Evolutionary conservation across 495 filamentous ascomycete genomes (phyloP).

Genomic region (Ascodesmis nigricans): DNA sequence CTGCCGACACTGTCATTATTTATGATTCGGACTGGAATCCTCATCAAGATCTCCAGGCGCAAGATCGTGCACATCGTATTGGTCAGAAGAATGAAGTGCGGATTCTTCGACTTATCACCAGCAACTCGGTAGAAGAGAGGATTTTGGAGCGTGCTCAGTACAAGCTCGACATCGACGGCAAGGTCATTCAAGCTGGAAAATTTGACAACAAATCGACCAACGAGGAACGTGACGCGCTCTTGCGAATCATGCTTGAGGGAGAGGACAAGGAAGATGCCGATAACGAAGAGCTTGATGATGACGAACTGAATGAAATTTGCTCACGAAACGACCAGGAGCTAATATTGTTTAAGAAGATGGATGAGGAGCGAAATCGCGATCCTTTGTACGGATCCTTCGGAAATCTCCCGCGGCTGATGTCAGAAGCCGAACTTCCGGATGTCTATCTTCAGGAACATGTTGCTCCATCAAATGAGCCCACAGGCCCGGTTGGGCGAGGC

Average conservation of each 20-base stretch:
- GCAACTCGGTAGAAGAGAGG: slow-evolving; percentile 94
- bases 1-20: slow-evolving; percentile 95
- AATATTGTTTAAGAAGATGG: slow-evolving; percentile 47
- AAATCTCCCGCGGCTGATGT: slow-evolving; percentile 51
- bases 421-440: slow-evolving; percentile 74
- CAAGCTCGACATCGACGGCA: slow-evolving; percentile 98
- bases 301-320: slow-evolving; percentile 79
- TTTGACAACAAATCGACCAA: slow-evolving; percentile 99
- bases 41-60: slow-evolving; percentile 95
- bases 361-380: slow-evolving; percentile 43
- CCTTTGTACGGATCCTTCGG: slow-evolving; percentile 43
- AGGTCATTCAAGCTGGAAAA: slow-evolving; percentile 96
- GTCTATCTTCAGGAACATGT: slow-evolving; percentile 56
- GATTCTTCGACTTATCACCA: slow-evolving; percentile 83
- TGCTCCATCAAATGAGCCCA: slow-evolving; percentile 32
- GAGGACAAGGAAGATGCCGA: slow-evolving; percentile 67
- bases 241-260: slow-evolving; percentile 73
- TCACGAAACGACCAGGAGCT: slow-evolving; percentile 57
- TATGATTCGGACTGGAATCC: slow-evolving; percentile 99
- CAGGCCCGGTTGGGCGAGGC: slow-evolving; percentile 63
- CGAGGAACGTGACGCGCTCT: slow-evolving; percentile 87
- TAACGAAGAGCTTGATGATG: slow-evolving; percentile 90
- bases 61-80: slow-evolving; percentile 99
- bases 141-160: slow-evolving; percentile 91
- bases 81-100: slow-evolving; percentile 99